Percentiles rank a stretch among this genome's conserved stretches.
These are phyloP conservation scores for Tuber indicum DNA, from an alignment of 495 filamentous ascomycete species.

Conservation along the genomic window DNA sequence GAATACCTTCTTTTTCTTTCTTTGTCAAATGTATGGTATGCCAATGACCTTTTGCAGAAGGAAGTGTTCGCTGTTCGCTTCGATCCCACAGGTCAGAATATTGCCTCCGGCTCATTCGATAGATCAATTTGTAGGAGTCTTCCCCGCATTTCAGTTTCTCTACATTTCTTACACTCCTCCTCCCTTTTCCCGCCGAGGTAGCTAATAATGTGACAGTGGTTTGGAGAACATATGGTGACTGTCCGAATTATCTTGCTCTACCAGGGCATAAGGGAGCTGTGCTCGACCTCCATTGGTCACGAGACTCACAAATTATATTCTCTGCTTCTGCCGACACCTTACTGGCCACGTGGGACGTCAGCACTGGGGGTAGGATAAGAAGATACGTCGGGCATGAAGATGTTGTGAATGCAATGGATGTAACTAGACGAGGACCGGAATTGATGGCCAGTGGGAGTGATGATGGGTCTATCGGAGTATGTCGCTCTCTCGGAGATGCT, in stretches of 20 bases:
- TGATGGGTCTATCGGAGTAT: constrained; percentile 76
- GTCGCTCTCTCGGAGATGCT: constrained; percentile 20
- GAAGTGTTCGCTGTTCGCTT: constrained; percentile 92
- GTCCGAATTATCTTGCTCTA: constrained; percentile 84
- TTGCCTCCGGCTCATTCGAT: constrained; percentile 95
- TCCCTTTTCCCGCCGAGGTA: constrained; percentile 9
- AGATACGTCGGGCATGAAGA: constrained; percentile 91
- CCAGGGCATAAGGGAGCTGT: constrained; percentile 84
- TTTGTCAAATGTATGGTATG: background rate
- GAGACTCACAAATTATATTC: constrained; percentile 83
- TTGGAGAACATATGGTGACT: constrained; percentile 85
- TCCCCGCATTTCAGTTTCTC: background rate
- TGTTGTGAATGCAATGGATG: constrained; percentile 81
- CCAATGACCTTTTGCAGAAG: constrained; percentile 41
- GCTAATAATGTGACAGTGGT: constrained; percentile 55
- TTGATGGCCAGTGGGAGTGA: constrained; percentile 81
- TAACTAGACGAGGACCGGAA: constrained; percentile 82
- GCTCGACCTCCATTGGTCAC: constrained; percentile 91
- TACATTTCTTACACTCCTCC: constrained; percentile 20
- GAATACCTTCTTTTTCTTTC: constrained; percentile 3
- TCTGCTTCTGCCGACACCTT: constrained; percentile 71
- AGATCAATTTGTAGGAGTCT: constrained; percentile 67
- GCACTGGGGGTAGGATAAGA: constrained; percentile 78
- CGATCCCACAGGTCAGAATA: constrained; percentile 74
- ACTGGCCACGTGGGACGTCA: constrained; percentile 92